phyloP scores from a whole-genome alignment of 2,329 filamentous ascomycete species.

The Pestalotiopsis fici region DNA sequence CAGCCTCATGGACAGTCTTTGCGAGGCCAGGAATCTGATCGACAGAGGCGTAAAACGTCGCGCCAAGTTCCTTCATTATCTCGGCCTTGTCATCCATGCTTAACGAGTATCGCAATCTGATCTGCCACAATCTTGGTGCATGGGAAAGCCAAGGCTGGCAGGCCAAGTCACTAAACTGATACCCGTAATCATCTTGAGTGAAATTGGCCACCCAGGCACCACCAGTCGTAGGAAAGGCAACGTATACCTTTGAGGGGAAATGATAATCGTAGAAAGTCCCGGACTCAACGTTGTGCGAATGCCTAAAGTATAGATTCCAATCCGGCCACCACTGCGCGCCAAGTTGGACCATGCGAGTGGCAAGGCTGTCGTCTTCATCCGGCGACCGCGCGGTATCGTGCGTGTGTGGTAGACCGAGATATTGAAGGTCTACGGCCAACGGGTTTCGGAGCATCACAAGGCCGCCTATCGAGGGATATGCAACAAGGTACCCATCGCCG shows the following conservation, averaged over 20 bases:
- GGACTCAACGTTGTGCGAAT: neutral
- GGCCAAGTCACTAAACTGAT: neutral
- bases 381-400: neutral
- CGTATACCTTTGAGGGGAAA: neutral
- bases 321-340: slow-evolving; percentile 7
- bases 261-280: slow-evolving; percentile 8
- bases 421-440: slow-evolving; percentile 1
- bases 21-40: neutral
- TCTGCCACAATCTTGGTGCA: neutral
- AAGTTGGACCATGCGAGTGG: slow-evolving; percentile 3
- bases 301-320: slow-evolving; percentile 6
- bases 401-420: neutral
- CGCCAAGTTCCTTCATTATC: neutral
- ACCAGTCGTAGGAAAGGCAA: slow-evolving; percentile 6
- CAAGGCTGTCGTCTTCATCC: neutral
- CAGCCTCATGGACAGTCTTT: neutral
- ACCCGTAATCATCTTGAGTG: neutral
- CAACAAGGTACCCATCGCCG: neutral
- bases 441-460: neutral
- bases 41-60: neutral
- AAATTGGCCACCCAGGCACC: slow-evolving; percentile 2
- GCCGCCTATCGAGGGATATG: neutral
- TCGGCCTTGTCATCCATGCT: neutral
- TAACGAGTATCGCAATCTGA: neutral
- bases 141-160: neutral